These are phyloP conservation scores for Blepharisma japonicum DNA, from an alignment of 73 alveolate genomes.

Conservation along the genomic window DNA sequence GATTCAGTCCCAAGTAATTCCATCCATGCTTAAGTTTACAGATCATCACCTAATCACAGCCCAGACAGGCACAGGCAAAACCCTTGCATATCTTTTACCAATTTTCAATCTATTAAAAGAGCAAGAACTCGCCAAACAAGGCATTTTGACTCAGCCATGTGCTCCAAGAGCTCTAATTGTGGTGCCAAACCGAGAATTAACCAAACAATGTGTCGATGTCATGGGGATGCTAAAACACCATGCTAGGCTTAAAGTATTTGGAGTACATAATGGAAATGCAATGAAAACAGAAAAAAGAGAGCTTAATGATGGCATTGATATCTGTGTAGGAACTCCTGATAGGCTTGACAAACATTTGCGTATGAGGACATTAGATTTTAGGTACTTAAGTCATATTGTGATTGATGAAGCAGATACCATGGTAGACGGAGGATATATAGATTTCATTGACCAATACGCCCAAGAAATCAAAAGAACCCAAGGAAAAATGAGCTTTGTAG, in stretches of 20 bases:
- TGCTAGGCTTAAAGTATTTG: constrained; percentile 42
- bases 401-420: constrained; percentile 76
- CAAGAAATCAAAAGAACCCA: not conserved
- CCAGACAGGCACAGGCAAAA: constrained; percentile 94
- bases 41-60: constrained; percentile 77
- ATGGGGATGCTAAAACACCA: constrained; percentile 49
- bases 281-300: constrained; percentile 40
- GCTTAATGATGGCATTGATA: constrained; percentile 54
- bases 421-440: constrained; percentile 54
- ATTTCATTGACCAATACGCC: constrained; percentile 14
- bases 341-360: constrained; percentile 38
- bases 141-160: constrained; percentile 49
- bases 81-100: constrained; percentile 82
- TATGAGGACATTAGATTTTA: constrained; percentile 35
- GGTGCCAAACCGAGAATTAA: constrained; percentile 66
- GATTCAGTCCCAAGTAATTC: constrained; percentile 71
- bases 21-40: constrained; percentile 64
- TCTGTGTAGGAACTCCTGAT: constrained; percentile 59
- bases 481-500: constrained; percentile 40
- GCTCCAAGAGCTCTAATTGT: constrained; percentile 58
- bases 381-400: constrained; percentile 45
- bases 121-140: constrained; percentile 57
- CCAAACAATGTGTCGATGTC: constrained; percentile 47
- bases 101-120: constrained; percentile 65
- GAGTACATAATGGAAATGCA: constrained; percentile 40